Conservation (phyloP, 108 stramenopile species). For the Skeletonema tropicum region DNA sequence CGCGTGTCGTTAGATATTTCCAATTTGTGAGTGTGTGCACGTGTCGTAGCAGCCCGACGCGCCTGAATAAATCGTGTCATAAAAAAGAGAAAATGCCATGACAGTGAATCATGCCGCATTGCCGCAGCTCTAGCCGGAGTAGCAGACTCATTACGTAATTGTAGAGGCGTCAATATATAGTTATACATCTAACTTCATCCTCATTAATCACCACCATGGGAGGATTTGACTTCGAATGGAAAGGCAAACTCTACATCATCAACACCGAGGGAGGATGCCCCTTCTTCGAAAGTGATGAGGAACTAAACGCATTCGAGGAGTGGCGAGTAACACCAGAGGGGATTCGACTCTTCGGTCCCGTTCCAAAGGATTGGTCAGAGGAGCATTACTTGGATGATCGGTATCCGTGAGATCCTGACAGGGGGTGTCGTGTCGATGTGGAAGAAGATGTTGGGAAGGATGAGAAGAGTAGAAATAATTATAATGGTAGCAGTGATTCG, state of each 20-base stretch:
- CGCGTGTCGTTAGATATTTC: too few relatives aligned
- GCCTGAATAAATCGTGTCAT: too few relatives aligned
- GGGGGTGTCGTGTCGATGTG: constrained; percentile 2
- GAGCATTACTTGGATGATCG: constrained; percentile 25
- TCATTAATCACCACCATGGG: background rate
- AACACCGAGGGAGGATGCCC: background rate
- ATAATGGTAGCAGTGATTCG: background rate
- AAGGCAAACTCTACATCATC: background rate
- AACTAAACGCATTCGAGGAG: constrained; percentile 14
- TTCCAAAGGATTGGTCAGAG: constrained; percentile 17
- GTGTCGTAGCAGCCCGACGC: too few relatives aligned
- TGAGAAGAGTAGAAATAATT: too few relatives aligned
- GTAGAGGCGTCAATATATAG: too few relatives aligned
- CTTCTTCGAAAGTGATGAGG: constrained; percentile 17
- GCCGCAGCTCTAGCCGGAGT: too few relatives aligned
- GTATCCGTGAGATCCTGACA: constrained; percentile 10
- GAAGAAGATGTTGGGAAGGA: background rate
- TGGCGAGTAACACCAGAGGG: constrained; percentile 11
- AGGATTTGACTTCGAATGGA: constrained; percentile 1
- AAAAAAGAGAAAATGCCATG: background rate
- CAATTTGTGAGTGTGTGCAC: too few relatives aligned
- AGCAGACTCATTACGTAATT: too few relatives aligned
- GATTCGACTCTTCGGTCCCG: constrained; percentile 11
- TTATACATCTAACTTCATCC: too few relatives aligned
- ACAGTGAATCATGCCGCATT: too few relatives aligned